Percentiles rank a stretch among this genome's conserved stretches.
Evolutionary conservation across 1,284 basidiomycete species (phyloP).

Genomic region (Puccinia sorghi): DNA sequence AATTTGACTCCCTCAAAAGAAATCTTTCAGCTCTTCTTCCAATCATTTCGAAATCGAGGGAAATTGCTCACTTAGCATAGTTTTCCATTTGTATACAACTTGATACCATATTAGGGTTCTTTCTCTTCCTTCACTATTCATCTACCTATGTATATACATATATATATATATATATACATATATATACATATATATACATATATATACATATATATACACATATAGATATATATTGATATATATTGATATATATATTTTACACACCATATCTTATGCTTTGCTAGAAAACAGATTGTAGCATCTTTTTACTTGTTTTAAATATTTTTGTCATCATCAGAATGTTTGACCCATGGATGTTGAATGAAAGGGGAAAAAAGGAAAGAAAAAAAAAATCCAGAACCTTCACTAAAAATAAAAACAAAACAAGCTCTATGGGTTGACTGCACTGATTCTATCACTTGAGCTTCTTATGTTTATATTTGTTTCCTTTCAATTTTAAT

Average conservation of each 20-base stretch:
- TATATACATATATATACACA: not conserved
- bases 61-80: constrained; percentile 25
- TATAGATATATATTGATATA: no score
- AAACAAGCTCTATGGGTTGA: no score
- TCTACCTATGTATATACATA: not conserved
- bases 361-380: no score
- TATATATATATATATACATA: not conserved
- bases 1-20: not conserved
- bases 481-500: no score
- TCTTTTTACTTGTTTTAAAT: not conserved
- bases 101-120: constrained; percentile 6
- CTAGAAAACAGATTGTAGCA: constrained; percentile 18
- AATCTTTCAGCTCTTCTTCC: not conserved
- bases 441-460: no score
- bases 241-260: not conserved
- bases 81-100: constrained; percentile 24
- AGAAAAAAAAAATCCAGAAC: no score
- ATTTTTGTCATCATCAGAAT: not conserved
- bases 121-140: not conserved
- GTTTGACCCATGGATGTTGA: no score
- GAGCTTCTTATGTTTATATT: no score
- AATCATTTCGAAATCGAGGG: constrained; percentile 15
- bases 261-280: constrained; percentile 7
- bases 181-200: not conserved
- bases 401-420: no score